Conservation (phyloP, 2,329 filamentous ascomycete species). For the Fusarium liriodendri region DNA sequence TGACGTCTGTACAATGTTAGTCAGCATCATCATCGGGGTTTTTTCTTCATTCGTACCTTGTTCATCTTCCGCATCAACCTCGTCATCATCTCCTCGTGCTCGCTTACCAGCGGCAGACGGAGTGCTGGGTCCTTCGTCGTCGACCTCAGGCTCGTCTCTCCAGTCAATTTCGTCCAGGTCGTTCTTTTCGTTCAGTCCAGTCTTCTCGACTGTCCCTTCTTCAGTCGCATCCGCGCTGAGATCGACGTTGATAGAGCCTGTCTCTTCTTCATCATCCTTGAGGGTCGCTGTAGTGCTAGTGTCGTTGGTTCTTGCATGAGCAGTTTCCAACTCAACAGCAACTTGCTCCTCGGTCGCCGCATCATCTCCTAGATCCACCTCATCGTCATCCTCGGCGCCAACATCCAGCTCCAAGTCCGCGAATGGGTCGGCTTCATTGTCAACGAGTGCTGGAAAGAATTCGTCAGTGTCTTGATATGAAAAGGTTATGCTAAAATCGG, state of each 20-base stretch:
- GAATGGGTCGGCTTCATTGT: slow-evolving; percentile 42
- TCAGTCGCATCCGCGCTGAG: slow-evolving; percentile 33
- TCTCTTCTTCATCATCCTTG: slow-evolving; percentile 48
- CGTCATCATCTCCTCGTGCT: slow-evolving; percentile 44
- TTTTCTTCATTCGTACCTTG: slow-evolving; percentile 41
- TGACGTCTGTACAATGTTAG: slow-evolving; percentile 57
- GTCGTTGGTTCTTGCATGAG: slow-evolving; percentile 29
- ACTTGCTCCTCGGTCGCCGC: slow-evolving; percentile 29
- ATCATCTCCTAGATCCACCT: slow-evolving; percentile 28
- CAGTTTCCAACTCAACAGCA: slow-evolving; percentile 16
- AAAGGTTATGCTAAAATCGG: slow-evolving; percentile 34
- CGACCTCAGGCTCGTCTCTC: slow-evolving; percentile 44
- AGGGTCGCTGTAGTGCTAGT: slow-evolving; percentile 49
- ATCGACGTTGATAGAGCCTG: slow-evolving; percentile 38
- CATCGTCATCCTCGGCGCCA: slow-evolving; percentile 27
- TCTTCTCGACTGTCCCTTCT: slow-evolving; percentile 36
- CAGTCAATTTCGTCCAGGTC: slow-evolving; percentile 46
- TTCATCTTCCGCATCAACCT: slow-evolving; percentile 48
- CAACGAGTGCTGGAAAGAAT: slow-evolving; percentile 35
- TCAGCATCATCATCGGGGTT: not conserved
- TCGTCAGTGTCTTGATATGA: slow-evolving; percentile 42
- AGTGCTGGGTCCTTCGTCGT: slow-evolving; percentile 31
- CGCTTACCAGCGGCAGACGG: slow-evolving; percentile 42
- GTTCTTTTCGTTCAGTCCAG: slow-evolving; percentile 30
- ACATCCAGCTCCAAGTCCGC: slow-evolving; percentile 41